phyloP scores from a whole-genome alignment of 768 basidiomycete genomes.

The Hypsizygus marmoreus region DNA sequence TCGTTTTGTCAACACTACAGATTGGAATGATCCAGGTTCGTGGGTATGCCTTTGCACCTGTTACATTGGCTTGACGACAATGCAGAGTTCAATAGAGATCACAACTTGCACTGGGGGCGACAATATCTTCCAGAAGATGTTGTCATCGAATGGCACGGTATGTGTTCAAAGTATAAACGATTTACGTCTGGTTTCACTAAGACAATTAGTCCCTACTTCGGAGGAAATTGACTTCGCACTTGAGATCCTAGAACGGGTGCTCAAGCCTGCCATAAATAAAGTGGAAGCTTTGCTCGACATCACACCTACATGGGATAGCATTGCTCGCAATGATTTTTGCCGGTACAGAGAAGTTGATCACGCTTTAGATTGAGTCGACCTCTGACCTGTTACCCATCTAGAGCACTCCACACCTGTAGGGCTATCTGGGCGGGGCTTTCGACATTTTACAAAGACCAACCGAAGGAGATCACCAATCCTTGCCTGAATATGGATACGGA shows the following conservation, averaged over 20 bases:
- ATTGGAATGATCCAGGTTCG: conserved; percentile 78
- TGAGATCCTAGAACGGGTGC: conserved; percentile 73
- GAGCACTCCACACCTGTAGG: conserved; percentile 59
- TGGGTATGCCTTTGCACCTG: not conserved
- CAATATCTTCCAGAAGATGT: conserved; percentile 79
- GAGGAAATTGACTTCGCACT: conserved; percentile 81
- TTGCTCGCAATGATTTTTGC: conserved; percentile 82
- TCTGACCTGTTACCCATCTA: not conserved
- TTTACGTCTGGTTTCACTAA: conserved; percentile 10
- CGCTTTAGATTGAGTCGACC: not conserved
- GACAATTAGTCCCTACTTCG: conserved; percentile 50
- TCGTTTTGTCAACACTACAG: conserved; percentile 79
- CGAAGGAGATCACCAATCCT: conserved; percentile 57
- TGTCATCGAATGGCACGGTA: conserved; percentile 87
- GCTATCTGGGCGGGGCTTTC: conserved; percentile 80
- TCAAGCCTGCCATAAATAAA: conserved; percentile 62
- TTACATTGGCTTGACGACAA: conserved; percentile 17
- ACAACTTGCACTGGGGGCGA: conserved; percentile 77
- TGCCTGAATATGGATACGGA: conserved; percentile 66
- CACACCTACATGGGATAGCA: conserved; percentile 61
- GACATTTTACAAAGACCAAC: conserved; percentile 61
- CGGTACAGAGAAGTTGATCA: conserved; percentile 44
- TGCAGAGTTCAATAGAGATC: conserved; percentile 62
- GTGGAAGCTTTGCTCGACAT: conserved; percentile 64
- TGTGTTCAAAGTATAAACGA: conserved; percentile 13